phyloP scores from a whole-genome alignment of 2,329 filamentous ascomycete genomes.

The Clarireedia hainanense region DNA sequence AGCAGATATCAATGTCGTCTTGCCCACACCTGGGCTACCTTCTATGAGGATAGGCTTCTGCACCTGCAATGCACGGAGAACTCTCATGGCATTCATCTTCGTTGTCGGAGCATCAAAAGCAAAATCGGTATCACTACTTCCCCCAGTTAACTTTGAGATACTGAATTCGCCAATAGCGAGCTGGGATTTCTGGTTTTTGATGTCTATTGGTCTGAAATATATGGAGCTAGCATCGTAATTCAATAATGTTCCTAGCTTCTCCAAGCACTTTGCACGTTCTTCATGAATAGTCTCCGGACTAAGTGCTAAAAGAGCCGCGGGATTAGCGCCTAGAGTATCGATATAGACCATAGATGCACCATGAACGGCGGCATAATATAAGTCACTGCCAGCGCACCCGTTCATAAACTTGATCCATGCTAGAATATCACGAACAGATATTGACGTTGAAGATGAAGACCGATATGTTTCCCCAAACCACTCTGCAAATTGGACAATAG shows the following conservation, averaged over 20 bases:
- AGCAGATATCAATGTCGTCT: constrained; percentile 86
- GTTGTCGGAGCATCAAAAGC: constrained; percentile 88
- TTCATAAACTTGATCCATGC: constrained; percentile 95
- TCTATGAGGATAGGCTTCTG: constrained; percentile 89
- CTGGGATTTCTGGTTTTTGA: constrained; percentile 44
- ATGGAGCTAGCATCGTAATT: constrained; percentile 52
- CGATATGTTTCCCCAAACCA: constrained; percentile 88
- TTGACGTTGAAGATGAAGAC: constrained; percentile 62
- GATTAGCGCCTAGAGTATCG: constrained; percentile 90
- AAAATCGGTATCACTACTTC: constrained; percentile 51
- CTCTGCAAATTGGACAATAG: constrained; percentile 78
- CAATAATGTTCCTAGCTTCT: constrained; percentile 62
- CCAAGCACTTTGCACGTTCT: constrained; percentile 66
- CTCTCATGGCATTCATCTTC: constrained; percentile 79
- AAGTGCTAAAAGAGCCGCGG: constrained; percentile 74
- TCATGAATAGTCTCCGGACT: constrained; percentile 60
- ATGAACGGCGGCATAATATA: constrained; percentile 55
- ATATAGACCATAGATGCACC: constrained; percentile 94
- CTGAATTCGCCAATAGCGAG: constrained; percentile 71
- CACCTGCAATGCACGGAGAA: constrained; percentile 81
- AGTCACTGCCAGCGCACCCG: constrained; percentile 35
- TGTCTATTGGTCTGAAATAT: constrained; percentile 55
- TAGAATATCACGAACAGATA: constrained; percentile 88
- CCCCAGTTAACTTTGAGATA: constrained; percentile 45
- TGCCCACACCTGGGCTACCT: constrained; percentile 95